Base-by-base conservation (phyloP, 1,139 yeast species). In the Saccharomyces pastorianus region DNA sequence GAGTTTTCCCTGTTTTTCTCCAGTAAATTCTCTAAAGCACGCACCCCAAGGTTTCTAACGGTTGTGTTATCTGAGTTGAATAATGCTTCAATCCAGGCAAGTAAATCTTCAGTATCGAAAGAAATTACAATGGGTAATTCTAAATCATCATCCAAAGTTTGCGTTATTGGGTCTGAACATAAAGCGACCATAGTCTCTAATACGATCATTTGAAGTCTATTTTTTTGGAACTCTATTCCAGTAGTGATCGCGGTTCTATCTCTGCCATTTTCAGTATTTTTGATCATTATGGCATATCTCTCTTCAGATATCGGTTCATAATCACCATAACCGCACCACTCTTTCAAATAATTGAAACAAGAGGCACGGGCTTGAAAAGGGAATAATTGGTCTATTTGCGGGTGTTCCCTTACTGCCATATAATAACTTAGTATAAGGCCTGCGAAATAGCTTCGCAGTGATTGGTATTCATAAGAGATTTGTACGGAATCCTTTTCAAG, bases 301-400 rank as follows among this genome's bases (percentile, higher is more conserved):
- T 85, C 88, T 46, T 81, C 82, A 4, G 89, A 80, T 3, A 84
- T 66, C 1, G 76, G 72, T 25, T 80, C 76, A 34, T 82, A 76
- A 51, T 81, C 85, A 1, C 98, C 98, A 67, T 81, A 83, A 0
- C 96, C 96, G 70, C 96, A 89, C 99, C 99, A 93, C 65, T 88
- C 96, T 60, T 87, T 90, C 58, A 93, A 74, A 64, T 81, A 85
- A 49, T 84, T 82, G 71, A 89, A 90, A 61, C 95, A 86, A 0
- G 90, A 86, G 27, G 88, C 83, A 55, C 97, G 76, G 7, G 93
- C 95, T 62, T 85, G 91, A 67, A 90, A 90, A 1, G 96, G 93
- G 25, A 91, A 73, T 81, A 93, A 83, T 50, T 75, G 74, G 25
- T 76, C 79, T 6, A 62, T 54, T 4, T 54, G 29, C 2, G 61